These are phyloP conservation scores for Marasmius sp. DNA, from an alignment of 1,284 basidiomycete genomes.

Conservation along the genomic window DNA sequence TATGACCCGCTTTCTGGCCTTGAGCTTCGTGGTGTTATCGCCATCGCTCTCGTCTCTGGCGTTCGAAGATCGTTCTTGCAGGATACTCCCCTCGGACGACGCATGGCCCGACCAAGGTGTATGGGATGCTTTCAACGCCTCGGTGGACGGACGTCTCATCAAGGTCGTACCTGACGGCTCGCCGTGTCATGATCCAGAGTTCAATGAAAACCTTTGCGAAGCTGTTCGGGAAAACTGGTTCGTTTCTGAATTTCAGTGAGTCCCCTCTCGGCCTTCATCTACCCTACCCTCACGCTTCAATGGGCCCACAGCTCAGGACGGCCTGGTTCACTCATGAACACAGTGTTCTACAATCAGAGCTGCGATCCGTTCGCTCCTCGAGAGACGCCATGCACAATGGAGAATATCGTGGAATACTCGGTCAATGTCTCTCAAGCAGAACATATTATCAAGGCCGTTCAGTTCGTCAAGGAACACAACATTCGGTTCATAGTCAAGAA, in stretches of 20 bases:
- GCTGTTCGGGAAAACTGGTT: slow-evolving; percentile 13
- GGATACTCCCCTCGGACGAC: slow-evolving; percentile 12
- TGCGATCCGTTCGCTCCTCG: slow-evolving; percentile 22
- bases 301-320: slow-evolving; percentile 1
- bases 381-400: slow-evolving; percentile 16
- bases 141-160: slow-evolving; percentile 21
- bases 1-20: too few relatives aligned
- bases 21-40: too few relatives aligned
- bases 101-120: slow-evolving; percentile 19
- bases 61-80: neutral
- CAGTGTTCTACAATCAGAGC: slow-evolving; percentile 20
- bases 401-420: slow-evolving; percentile 22
- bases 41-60: too few relatives aligned
- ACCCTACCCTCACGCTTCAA: neutral
- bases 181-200: slow-evolving; percentile 17
- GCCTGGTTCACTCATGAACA: slow-evolving; percentile 15
- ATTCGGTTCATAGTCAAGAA: slow-evolving; percentile 23
- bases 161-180: slow-evolving; percentile 20
- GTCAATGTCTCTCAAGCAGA: slow-evolving; percentile 20
- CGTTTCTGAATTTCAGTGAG: slow-evolving; percentile 15
- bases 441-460: slow-evolving; percentile 19
- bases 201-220: slow-evolving; percentile 9
- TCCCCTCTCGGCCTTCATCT: neutral
- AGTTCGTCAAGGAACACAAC: slow-evolving; percentile 20
- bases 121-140: slow-evolving; percentile 22